Percentiles rank a stretch among this genome's conserved stretches.
Conservation (phyloP, 345 rosid species). For the Balakata baccata region DNA sequence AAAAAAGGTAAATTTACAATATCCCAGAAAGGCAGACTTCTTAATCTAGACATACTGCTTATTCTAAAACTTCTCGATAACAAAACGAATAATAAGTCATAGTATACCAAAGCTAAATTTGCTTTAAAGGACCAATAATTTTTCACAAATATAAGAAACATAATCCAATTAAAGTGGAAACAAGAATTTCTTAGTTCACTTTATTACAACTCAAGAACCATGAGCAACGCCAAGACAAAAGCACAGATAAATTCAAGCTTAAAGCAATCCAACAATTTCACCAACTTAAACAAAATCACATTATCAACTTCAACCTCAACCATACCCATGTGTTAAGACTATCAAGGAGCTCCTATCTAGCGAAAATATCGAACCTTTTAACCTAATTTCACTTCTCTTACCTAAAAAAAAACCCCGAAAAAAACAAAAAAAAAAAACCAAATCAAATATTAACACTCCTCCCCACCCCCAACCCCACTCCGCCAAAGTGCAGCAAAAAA, state of each 20-base stretch:
- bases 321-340: not conserved
- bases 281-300: not conserved
- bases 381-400: not conserved
- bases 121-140: not conserved
- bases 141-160: not conserved
- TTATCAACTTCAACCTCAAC: constrained; percentile 6
- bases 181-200: not conserved
- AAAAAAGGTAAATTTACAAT: not conserved
- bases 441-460: not conserved
- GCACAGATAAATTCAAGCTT: not conserved
- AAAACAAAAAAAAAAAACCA: no score
- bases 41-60: not conserved
- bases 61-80: not conserved
- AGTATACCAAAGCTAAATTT: not conserved
- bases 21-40: not conserved
- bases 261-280: not conserved
- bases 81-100: not conserved
- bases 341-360: not conserved
- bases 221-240: not conserved
- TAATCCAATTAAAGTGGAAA: not conserved
- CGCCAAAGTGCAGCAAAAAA: not conserved
- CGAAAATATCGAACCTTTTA: not conserved
- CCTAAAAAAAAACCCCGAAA: not conserved
- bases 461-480: not conserved
- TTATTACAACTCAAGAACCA: no score